These are phyloP conservation scores for Alternaria brassicae DNA, from an alignment of 2,329 filamentous ascomycete species.

Conservation along the genomic window DNA sequence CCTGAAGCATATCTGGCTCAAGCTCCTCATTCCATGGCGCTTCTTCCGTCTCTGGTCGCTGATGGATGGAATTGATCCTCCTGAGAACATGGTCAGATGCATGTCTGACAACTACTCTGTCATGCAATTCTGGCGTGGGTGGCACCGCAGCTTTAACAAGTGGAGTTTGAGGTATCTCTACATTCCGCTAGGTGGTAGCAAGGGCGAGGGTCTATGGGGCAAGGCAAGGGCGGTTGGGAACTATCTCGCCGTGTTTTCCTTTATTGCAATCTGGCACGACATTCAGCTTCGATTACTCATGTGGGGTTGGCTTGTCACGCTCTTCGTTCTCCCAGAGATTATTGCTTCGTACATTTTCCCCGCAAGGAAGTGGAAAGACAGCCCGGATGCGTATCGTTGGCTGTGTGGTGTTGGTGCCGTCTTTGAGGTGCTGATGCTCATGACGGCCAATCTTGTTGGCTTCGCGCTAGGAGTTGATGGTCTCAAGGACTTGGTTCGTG, in stretches of 20 bases:
- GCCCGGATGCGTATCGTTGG: slow-evolving; percentile 77
- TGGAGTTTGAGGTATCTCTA: slow-evolving; percentile 96
- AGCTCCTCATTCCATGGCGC: slow-evolving; percentile 95
- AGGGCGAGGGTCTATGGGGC: slow-evolving; percentile 41
- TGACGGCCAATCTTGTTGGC: slow-evolving; percentile 90
- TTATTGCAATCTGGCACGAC: slow-evolving; percentile 98
- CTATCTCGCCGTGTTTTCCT: slow-evolving; percentile 88
- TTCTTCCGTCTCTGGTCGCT: slow-evolving; percentile 97
- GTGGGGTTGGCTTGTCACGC: slow-evolving; percentile 95
- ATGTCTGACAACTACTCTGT: slow-evolving; percentile 94
- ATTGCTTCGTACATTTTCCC: slow-evolving; percentile 77
- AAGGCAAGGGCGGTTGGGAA: slow-evolving; percentile 71
- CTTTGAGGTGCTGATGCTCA: slow-evolving; percentile 90
- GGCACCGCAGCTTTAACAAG: slow-evolving; percentile 94
- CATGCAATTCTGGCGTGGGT: slow-evolving; percentile 90
- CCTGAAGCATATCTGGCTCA: slow-evolving; percentile 96
- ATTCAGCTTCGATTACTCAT: slow-evolving; percentile 88
- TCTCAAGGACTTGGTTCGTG: slow-evolving; percentile 74
- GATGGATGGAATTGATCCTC: slow-evolving; percentile 88
- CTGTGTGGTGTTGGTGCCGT: slow-evolving; percentile 83
- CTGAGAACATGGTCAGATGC: slow-evolving; percentile 98
- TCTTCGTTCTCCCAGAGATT: slow-evolving; percentile 93
- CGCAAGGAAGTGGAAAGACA: slow-evolving; percentile 70
- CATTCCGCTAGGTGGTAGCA: slow-evolving; percentile 81
- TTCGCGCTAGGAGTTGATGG: slow-evolving; percentile 94